These are phyloP conservation scores for Kwoniella sp. DNA, from an alignment of 768 basidiomycete species.

Conservation along the genomic window DNA sequence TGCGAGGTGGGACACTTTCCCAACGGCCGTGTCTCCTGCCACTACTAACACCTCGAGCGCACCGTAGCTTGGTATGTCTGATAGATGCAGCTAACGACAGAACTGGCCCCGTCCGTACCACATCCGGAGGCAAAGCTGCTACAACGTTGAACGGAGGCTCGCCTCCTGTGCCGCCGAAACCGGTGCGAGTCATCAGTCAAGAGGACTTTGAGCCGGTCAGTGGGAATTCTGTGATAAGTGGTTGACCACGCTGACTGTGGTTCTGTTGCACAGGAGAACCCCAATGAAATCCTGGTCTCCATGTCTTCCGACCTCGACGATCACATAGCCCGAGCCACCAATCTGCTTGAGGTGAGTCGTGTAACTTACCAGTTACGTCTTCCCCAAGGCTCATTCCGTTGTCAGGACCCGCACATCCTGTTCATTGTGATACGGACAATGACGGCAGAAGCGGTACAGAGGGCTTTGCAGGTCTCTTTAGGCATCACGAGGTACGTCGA, in stretches of 20 bases:
- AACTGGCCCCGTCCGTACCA: not conserved
- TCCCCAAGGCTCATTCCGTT: no score
- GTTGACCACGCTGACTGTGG: not conserved
- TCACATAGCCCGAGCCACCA: slow-evolving; percentile 34
- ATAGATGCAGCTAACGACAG: slow-evolving; percentile 40
- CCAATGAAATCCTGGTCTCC: slow-evolving; percentile 46
- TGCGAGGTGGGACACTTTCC: slow-evolving; percentile 20
- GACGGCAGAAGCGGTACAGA: slow-evolving; percentile 28
- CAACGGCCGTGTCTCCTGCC: not conserved
- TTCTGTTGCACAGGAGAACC: slow-evolving; percentile 17
- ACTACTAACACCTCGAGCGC: not conserved
- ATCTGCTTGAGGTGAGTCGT: slow-evolving; percentile 32
- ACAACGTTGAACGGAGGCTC: not conserved
- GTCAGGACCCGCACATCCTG: slow-evolving; percentile 37
- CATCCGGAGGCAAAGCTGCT: slow-evolving; percentile 1
- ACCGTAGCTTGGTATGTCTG: slow-evolving; percentile 28
- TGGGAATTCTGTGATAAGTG: not conserved
- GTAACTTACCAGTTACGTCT: not conserved
- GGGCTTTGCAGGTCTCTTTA: slow-evolving; percentile 43
- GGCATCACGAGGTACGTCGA: slow-evolving; percentile 39
- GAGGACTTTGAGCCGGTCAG: slow-evolving; percentile 43
- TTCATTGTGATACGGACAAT: slow-evolving; percentile 45
- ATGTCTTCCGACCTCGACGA: slow-evolving; percentile 28
- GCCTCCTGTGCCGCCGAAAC: slow-evolving; percentile 9
- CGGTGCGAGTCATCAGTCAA: slow-evolving; percentile 24